Evolutionary conservation across 306 rosid genomes (phyloP).

Genomic region (Phaseolus lunatus): DNA sequence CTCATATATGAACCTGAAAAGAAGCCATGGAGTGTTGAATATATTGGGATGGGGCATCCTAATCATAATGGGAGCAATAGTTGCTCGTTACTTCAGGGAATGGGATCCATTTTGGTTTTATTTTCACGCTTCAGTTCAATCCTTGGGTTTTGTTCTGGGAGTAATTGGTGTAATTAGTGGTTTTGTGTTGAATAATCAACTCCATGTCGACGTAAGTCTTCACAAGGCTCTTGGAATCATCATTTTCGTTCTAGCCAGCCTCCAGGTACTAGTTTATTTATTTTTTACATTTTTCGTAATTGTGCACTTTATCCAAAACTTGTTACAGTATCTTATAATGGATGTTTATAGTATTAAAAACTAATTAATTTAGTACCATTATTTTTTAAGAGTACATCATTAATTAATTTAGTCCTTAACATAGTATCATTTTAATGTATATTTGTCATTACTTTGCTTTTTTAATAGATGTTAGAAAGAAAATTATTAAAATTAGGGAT

Average conservation of each 20-base stretch:
- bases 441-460: neutral
- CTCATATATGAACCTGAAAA: constrained; percentile 51
- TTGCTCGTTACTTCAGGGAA: constrained; percentile 66
- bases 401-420: neutral
- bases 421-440: neutral
- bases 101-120: constrained; percentile 76
- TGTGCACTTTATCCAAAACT: neutral
- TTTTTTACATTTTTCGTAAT: neutral
- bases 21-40: constrained; percentile 72
- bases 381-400: neutral
- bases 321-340: neutral
- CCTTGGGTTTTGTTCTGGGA: constrained; percentile 64
- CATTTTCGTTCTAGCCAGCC: constrained; percentile 64
- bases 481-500: neutral
- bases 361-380: neutral
- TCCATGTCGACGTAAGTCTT: constrained; percentile 48
- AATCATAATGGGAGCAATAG: constrained; percentile 69
- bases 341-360: neutral
- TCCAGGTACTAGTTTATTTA: constrained; percentile 62
- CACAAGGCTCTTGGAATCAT: constrained; percentile 74
- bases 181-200: constrained; percentile 52
- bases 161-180: constrained; percentile 65
- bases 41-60: constrained; percentile 82
- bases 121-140: constrained; percentile 62
- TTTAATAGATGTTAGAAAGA: neutral